phyloP scores from a whole-genome alignment of 2,329 filamentous ascomycete species.

The Grosmannia huntii region DNA sequence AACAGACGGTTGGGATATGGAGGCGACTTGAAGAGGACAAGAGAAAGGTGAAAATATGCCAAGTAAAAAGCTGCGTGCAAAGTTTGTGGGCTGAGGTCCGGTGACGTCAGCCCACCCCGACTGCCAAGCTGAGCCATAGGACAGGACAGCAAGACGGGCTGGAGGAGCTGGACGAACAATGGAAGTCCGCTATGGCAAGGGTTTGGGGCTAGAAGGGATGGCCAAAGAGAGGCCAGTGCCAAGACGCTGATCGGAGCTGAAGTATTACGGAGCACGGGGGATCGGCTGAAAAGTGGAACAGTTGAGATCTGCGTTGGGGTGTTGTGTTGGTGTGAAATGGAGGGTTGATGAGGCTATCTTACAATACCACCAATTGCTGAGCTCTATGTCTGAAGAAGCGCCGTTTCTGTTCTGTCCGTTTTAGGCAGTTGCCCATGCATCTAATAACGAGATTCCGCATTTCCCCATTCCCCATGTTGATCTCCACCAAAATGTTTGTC shows the following conservation, averaged over 20 bases:
- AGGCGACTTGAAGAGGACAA: neutral
- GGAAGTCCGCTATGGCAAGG: neutral
- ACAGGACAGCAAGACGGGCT: neutral
- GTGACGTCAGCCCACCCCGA: neutral
- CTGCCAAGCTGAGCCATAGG: neutral
- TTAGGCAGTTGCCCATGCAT: neutral
- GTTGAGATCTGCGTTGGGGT: neutral
- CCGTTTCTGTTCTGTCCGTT: neutral
- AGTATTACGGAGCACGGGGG: neutral
- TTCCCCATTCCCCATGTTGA: too few relatives aligned
- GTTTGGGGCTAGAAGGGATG: neutral
- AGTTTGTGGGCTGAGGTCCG: neutral
- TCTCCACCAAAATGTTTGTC: neutral
- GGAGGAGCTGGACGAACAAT: neutral
- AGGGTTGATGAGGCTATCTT: too few relatives aligned
- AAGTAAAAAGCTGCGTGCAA: neutral
- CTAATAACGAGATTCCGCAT: neutral
- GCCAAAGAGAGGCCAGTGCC: neutral
- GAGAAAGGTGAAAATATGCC: neutral
- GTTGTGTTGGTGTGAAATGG: too few relatives aligned
- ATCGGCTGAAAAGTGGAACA: neutral
- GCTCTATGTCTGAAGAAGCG: neutral
- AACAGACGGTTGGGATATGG: neutral
- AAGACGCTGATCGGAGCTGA: neutral
- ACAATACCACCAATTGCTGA: too few relatives aligned